Base-by-base conservation (phyloP, 345 rosid genomes). In the Heritiera littoralis region DNA sequence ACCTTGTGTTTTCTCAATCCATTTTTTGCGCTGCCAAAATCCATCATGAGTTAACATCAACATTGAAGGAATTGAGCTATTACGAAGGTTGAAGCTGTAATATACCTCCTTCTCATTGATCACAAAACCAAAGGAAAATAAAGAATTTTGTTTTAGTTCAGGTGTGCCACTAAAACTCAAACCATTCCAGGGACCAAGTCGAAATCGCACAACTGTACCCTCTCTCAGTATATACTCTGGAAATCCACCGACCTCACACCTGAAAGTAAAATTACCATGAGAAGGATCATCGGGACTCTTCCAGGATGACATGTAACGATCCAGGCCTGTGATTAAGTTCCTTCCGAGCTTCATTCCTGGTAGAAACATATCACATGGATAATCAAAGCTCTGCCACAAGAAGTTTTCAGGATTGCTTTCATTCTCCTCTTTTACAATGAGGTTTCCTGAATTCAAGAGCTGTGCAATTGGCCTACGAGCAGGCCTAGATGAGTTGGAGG, bases 361-460 rank as follows among this genome's bases (percentile, higher is more conserved):
- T 48, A 90, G 72, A 23, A 87, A 32, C 3, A 84, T 85, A 55
- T 87, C 83, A 1, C 82, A 61, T 1, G 86, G 87, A 51, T 86
- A 64, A 80, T 90, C 90, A 49, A 87, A 90, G 66, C 91, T 88
- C 82, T 90, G 90, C 92, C 92, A 90, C 32, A 87, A 28, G 30
- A 14, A 75, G 48, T 40, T 45, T n/a, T 56, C 76, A 11, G 55
- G n/a, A 48, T 32, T 66, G 3, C 46, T 30, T 15, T 30, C 76
- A 45, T 32, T 76, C 32, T 18, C 80, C 9, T 83, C 87, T 68
- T 63, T 81, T 9, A 87, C 67, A 11, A 89, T 87, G 4, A 90
- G 80, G 65, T 88, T 89, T 28, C 90, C 92, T 11, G 89, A 55
- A 13, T 87, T 83, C 66, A 89, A 45, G 32, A 90, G 80, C 85